phyloP scores from a whole-genome alignment of 2,329 filamentous ascomycete species.

The Colletotrichum siamense region DNA sequence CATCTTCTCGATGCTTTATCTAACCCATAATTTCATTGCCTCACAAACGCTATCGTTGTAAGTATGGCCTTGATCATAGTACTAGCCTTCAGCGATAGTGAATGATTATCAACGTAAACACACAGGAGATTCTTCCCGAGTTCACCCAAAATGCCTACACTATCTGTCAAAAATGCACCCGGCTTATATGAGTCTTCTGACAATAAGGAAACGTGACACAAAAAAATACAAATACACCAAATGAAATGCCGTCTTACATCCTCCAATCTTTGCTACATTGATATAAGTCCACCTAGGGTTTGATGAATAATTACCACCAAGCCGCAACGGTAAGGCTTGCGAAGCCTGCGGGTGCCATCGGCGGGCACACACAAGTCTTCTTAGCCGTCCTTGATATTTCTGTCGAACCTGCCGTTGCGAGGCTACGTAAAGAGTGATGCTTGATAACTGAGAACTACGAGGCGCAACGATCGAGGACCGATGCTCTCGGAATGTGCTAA shows the following conservation, averaged over 20 bases:
- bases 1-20: background rate
- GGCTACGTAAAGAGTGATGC: background rate
- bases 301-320: background rate
- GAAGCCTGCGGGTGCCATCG: background rate
- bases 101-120: background rate
- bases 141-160: accelerated
- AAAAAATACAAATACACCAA: background rate
- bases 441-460: background rate
- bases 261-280: background rate
- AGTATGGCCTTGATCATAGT: background rate
- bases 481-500: background rate
- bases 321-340: background rate
- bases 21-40: background rate
- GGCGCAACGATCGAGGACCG: background rate
- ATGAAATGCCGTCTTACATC: background rate
- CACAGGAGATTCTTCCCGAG: background rate
- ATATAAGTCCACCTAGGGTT: background rate
- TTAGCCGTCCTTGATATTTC: background rate
- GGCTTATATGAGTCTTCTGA: background rate
- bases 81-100: background rate
- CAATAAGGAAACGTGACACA: background rate
- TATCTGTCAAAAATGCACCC: background rate
- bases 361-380: background rate
- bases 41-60: background rate
- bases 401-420: background rate